These are phyloP conservation scores for Ogataea polymorpha DNA, from an alignment of 805 yeast species.

Conservation along the genomic window DNA sequence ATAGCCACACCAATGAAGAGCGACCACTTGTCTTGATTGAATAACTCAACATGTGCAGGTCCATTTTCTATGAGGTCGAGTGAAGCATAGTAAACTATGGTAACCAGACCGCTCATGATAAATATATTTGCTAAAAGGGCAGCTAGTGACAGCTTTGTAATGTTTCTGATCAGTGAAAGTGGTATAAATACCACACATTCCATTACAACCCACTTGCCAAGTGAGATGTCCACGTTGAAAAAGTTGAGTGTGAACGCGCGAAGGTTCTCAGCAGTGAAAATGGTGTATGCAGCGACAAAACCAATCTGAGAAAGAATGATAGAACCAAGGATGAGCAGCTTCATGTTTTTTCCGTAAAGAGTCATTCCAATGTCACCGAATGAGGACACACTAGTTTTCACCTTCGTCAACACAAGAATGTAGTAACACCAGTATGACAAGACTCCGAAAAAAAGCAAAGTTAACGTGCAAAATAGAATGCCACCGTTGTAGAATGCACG, in stretches of 20 bases:
- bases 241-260: slow-evolving; percentile 58
- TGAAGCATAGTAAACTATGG: slow-evolving; percentile 56
- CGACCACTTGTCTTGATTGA: slow-evolving; percentile 61
- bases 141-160: slow-evolving; percentile 68
- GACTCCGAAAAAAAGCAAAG: slow-evolving; percentile 58
- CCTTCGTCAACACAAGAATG: slow-evolving; percentile 57
- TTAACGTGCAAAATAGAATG: slow-evolving; percentile 49
- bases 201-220: slow-evolving; percentile 45
- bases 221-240: slow-evolving; percentile 38
- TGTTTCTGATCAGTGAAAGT: slow-evolving; percentile 68
- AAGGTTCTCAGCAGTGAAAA: slow-evolving; percentile 72
- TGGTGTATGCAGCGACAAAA: slow-evolving; percentile 76
- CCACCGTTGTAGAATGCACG: slow-evolving; percentile 75
- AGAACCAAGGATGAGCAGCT: slow-evolving; percentile 57
- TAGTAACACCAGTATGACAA: slow-evolving; percentile 79
- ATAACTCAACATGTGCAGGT: slow-evolving; percentile 48
- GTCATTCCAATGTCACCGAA: slow-evolving; percentile 72
- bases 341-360: slow-evolving; percentile 65
- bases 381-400: slow-evolving; percentile 60
- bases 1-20: slow-evolving; percentile 80
- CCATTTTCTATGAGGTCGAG: slow-evolving; percentile 44
- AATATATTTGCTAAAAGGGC: slow-evolving; percentile 71
- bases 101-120: slow-evolving; percentile 61
- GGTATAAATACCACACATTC: slow-evolving; percentile 65
- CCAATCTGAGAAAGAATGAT: slow-evolving; percentile 73